Base-by-base conservation (phyloP, 371 early-diverging fungal species). In the Gilbertella persicaria region DNA sequence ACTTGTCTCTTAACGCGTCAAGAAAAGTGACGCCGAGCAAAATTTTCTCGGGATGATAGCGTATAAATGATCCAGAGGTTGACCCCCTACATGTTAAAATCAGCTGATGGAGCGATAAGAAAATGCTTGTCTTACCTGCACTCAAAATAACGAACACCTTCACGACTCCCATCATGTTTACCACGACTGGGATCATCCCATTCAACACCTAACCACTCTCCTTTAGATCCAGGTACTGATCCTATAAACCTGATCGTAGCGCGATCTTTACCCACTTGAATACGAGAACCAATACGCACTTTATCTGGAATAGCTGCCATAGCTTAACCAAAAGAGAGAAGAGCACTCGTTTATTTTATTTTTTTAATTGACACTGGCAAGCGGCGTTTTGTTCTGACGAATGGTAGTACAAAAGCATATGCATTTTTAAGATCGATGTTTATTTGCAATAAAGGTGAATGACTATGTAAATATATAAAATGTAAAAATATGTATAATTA, bases 151-250 rank as follows among this genome's bases (percentile, higher is more conserved):
- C 67, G 58, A 4, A 50, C 59, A 24, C 79, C 85, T 37, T 83
- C 59, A 54, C 89, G 83, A 2, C 73, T 66, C 5, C 94, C 95
- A 41, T 83, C 75, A 66, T 95, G 94, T 55, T 92, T 93, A 41
- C 95, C 95, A n/a, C 92, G 78, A 3, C 55, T 50, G 0, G 82
- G 67, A 67, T 83, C 80, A 56, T 89, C 89, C 94, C 95, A 95
- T 67, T 94, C 92, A n/a, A 95, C 75, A 13, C 94, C 94, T n/a
- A 88, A 71, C 95, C 95, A 95, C 28, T 69, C 67, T 10, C 92
- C 86, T 16, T 64, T 64, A 19, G 86, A 73, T 0, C 69, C 69
- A 3, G 67, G 64, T 0, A 91, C 83, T 1, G 78, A 55, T 0
- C 92, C 93, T 53, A 76, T 64, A 55, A 78, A 93, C 12, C 86